Base-by-base conservation (phyloP, 768 basidiomycete species). In the Lenzites betulinus region DNA sequence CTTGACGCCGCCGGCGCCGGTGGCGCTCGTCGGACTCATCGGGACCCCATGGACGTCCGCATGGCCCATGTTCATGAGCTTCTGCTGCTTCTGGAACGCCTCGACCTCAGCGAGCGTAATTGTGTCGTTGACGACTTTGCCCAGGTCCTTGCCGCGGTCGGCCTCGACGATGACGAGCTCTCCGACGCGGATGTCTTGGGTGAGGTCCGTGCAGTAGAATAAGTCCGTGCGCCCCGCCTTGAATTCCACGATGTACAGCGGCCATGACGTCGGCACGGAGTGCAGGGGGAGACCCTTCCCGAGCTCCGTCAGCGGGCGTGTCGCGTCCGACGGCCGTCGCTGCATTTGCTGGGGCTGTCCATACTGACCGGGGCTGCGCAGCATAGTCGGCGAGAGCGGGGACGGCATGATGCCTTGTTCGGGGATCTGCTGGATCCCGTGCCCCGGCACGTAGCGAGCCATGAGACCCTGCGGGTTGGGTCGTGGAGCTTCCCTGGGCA, bases 121-220 rank as follows among this genome's bases (percentile, higher is more conserved):
- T 49, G 86, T 89, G 72, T 95, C 93, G 68, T 95, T 94, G 60
- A 95, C 84, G 20, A 97, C 88, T 75, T 89, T 92, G 38, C 96
- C 96, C 54, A 99, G 70, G 76, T 97, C 95, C 70, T 88, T 90
- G 15, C 96, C 96, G 26, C 96, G 81, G 72, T 98, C 96, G 28
- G 94, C 96, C 74, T 98, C 96, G 18, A 98, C 96, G 63, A 98
- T 94, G 62, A 98, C 96, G 38, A 94, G 77, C 70, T 98, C 96
- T 2, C 94, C 96, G 22, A 90, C 86, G 7, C 86, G 83, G 62
- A 98, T 86, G 36, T 81, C 76, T 39, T 83, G 68, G 67, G 79
- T 69, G 61, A 81, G 79, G 69, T 95, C 91, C 0, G 87, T 89
- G 62, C 88, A 81, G 73, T 97, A 98, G 76, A 95, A 98, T 26